Base-by-base conservation (phyloP, 768 basidiomycete species). In the Chalciporus chontae region DNA sequence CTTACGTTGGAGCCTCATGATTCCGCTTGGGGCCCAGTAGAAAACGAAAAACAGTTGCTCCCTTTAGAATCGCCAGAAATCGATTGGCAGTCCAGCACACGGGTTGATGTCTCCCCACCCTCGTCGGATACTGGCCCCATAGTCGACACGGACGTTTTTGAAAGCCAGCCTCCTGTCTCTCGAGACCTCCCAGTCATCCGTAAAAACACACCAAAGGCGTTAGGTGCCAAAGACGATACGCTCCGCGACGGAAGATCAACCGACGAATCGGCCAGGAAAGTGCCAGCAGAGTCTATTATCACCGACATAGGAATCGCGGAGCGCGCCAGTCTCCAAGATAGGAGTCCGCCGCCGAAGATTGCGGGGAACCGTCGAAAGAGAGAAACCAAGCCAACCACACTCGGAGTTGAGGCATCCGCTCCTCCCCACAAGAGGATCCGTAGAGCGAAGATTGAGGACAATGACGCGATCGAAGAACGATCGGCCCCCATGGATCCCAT, bases 281-380 rank as follows among this genome's bases (percentile, higher is more conserved):
- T 8, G 2, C 50, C 21, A 36, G 34, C 34, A 36, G 34, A 36
- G 15, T n/a, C 34, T 15, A 36, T 15, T 36, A n/a, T n/a, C 34
- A 36, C 34, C 34, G 9, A 36, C 5, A n/a, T 3, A n/a, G 34
- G 15, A 15, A 5, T 36, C 34, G n/a, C 34, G 34, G n/a, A 36
- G 34, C 7, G 34, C 15, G n/a, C n/a, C n/a, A 36, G 34, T 36
- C 34, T 36, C 34, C 34, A 45, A 13, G 38, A 55, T 23, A 42
- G 37, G 3, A 48, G 18, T 39, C 13, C 40, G 9, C 51, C 51
- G 5, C 34, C 41, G 4, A 67, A 50, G 38, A 37, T 61, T 29
- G 50, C 53, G 21, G 65, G 65, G 29, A 60, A 9, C 19, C 67
- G 65, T 40, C 58, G 65, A 53, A 66, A 69, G 43, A 54, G 65